These are phyloP conservation scores for Gossypium rotundifolium DNA, from an alignment of 345 rosid species.

Conservation along the genomic window DNA sequence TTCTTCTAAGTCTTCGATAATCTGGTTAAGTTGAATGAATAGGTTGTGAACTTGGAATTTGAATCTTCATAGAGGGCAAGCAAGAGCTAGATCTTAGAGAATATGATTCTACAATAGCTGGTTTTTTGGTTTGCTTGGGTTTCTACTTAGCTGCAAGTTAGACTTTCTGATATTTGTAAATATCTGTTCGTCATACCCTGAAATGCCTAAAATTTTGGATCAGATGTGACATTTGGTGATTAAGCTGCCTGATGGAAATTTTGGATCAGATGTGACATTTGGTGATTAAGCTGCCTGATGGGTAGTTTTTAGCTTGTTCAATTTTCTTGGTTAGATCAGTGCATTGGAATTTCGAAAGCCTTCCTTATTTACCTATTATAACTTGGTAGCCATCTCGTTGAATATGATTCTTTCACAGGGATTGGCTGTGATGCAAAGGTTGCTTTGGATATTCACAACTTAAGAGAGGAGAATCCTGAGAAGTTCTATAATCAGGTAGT, in stretches of 20 bases:
- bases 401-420: slow-evolving; percentile 34
- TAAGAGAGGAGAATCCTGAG: slow-evolving; percentile 83
- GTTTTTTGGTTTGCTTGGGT: neutral
- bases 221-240: neutral
- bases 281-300: neutral
- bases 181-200: neutral
- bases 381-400: neutral
- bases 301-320: neutral
- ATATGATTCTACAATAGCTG: neutral
- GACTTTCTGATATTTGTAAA: neutral
- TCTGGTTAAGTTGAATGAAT: slow-evolving; percentile 3
- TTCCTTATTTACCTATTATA: neutral
- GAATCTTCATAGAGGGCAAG: neutral
- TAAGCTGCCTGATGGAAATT: neutral
- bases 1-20: neutral
- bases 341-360: neutral
- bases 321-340: slow-evolving; percentile 2
- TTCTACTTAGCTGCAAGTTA: neutral
- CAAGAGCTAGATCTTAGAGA: neutral
- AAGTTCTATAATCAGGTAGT: slow-evolving; percentile 76
- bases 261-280: neutral
- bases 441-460: slow-evolving; percentile 76
- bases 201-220: neutral
- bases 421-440: slow-evolving; percentile 94
- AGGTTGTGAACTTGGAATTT: neutral